phyloP scores from a whole-genome alignment of 768 basidiomycete species.

The Lactarius psammicola region DNA sequence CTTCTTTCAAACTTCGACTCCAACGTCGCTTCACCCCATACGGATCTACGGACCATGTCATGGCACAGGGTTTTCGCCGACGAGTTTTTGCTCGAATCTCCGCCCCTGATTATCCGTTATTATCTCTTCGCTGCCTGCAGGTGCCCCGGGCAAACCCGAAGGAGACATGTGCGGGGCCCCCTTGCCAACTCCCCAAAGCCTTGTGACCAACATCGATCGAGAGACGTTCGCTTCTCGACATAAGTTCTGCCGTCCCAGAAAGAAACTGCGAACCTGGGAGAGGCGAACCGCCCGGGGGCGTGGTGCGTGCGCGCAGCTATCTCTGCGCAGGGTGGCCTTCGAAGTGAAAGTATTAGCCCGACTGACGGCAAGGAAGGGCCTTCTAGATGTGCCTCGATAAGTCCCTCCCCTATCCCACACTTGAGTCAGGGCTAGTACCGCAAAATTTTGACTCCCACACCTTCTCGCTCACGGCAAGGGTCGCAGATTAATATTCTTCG shows the following conservation, averaged over 20 bases:
- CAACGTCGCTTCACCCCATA: slow-evolving; percentile 3
- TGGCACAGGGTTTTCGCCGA: neutral
- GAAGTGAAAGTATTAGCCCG: neutral
- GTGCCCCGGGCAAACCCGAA: slow-evolving; percentile 21
- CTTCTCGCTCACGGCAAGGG: neutral
- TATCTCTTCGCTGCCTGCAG: slow-evolving; percentile 2
- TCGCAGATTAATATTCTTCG: slow-evolving; percentile 6
- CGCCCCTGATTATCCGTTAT: neutral
- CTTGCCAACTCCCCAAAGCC: slow-evolving; percentile 5
- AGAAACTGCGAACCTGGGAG: slow-evolving; percentile 2
- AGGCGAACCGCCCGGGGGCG: neutral
- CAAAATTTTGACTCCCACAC: neutral
- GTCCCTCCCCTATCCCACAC: slow-evolving; percentile 22
- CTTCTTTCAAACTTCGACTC: neutral
- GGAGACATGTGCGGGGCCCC: slow-evolving; percentile 7
- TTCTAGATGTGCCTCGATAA: slow-evolving; percentile 26
- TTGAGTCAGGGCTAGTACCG: neutral
- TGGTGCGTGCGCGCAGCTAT: neutral
- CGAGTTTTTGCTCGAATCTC: neutral
- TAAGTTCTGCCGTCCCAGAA: slow-evolving; percentile 9
- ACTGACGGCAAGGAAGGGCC: slow-evolving; percentile 10
- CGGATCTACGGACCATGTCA: slow-evolving; percentile 4
- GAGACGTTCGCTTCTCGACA: slow-evolving; percentile 10
- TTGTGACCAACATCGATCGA: slow-evolving; percentile 25
- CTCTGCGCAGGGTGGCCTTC: slow-evolving; percentile 2